Conservation (phyloP, 768 basidiomycete genomes). For the Kwoniella sp. region DNA sequence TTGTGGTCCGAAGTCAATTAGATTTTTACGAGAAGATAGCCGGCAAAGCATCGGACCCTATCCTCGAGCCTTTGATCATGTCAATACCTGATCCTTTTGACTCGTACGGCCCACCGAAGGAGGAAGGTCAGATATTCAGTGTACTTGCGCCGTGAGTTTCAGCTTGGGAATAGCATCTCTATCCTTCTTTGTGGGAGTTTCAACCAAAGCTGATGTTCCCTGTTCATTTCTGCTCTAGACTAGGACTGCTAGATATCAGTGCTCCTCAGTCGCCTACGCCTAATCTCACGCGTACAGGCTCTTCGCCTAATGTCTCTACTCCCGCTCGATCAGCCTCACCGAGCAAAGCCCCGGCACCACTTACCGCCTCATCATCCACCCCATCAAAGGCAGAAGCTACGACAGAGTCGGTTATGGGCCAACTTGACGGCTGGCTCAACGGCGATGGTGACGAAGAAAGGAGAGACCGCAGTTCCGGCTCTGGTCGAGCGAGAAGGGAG, state of each 20-base stretch:
- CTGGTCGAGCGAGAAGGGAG: constrained; percentile 46
- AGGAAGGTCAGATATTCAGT: constrained; percentile 89
- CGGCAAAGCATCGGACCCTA: constrained; percentile 66
- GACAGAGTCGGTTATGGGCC: constrained; percentile 35
- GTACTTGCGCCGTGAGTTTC: constrained; percentile 72
- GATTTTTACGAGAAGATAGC: constrained; percentile 74
- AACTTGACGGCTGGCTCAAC: constrained; percentile 28
- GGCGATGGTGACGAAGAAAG: constrained; percentile 21
- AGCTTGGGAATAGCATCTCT: background rate
- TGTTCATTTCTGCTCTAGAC: constrained; percentile 15
- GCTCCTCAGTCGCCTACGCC: constrained; percentile 32
- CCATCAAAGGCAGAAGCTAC: constrained; percentile 36
- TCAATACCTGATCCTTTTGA: constrained; percentile 91
- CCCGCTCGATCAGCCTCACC: constrained; percentile 29
- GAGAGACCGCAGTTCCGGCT: constrained; percentile 5
- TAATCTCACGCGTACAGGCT: constrained; percentile 32
- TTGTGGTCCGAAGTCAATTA: constrained; percentile 84
- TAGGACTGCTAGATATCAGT: constrained; percentile 32
- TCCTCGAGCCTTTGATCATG: constrained; percentile 87
- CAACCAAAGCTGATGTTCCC: background rate
- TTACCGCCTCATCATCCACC: constrained; percentile 13
- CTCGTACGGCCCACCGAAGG: constrained; percentile 80
- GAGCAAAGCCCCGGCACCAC: constrained; percentile 18
- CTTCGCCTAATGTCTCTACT: constrained; percentile 24
- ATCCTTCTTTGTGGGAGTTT: background rate